Evolutionary conservation across 1,139 yeast species (phyloP).

Genomic region (Debaryomyces singareniensis): DNA sequence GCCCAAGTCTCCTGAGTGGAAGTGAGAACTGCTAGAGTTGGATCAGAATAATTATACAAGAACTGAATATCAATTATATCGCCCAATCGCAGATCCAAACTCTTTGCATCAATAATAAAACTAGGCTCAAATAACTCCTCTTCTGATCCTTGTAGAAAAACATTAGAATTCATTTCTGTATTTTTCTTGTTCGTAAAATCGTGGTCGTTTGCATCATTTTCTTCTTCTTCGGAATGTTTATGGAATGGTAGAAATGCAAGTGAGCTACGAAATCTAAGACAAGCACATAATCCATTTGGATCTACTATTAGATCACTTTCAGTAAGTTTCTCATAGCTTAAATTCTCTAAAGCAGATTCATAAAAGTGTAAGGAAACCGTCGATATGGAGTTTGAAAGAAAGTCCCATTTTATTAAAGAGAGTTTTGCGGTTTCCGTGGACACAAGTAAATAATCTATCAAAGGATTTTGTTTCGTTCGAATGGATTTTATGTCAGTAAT

Average conservation of each 20-base stretch:
- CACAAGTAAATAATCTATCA: constrained; percentile 56
- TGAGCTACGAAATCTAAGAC: constrained; percentile 64
- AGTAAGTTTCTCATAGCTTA: constrained; percentile 41
- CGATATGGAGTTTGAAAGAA: constrained; percentile 39
- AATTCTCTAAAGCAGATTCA: constrained; percentile 57
- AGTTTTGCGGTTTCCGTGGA: constrained; percentile 74
- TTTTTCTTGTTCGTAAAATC: constrained; percentile 3
- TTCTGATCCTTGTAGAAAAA: constrained; percentile 1
- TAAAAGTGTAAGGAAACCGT: constrained; percentile 85
- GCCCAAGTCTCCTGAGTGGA: constrained; percentile 70
- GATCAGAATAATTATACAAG: constrained; percentile 66
- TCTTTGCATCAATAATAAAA: constrained; percentile 51
- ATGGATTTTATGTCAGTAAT: constrained; percentile 55
- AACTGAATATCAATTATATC: constrained; percentile 62
- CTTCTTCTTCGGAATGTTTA: constrained; percentile 38
- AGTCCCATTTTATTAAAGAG: constrained; percentile 72
- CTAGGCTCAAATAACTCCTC: constrained; percentile 37
- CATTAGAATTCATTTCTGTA: constrained; percentile 1
- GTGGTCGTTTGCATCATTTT: constrained; percentile 27
- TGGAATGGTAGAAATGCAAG: constrained; percentile 70
- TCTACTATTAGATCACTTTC: constrained; percentile 56
- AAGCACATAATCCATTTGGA: constrained; percentile 54
- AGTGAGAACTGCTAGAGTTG: constrained; percentile 70
- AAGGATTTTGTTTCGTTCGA: constrained; percentile 43
- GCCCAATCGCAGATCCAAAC: constrained; percentile 53